Evolutionary conservation across 257 asterid species (phyloP).

Genomic region (Apocynum venetum): DNA sequence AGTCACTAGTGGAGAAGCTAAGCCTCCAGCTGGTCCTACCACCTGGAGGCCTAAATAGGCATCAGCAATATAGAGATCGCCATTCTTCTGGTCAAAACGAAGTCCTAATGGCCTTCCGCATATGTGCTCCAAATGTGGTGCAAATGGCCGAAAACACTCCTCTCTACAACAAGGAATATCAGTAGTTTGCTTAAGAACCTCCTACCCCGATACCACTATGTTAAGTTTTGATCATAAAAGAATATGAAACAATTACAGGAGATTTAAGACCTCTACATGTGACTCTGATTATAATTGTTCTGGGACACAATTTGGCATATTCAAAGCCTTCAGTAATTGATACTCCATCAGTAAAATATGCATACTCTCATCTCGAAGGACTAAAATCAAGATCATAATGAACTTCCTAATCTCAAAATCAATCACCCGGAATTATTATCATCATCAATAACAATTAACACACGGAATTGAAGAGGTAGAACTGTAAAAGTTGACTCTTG

Average conservation of each 20-base stretch:
- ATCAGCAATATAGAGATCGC: constrained; percentile 70
- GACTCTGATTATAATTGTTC: too few species aligned
- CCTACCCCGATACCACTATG: too few species aligned
- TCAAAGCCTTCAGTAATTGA: too few species aligned
- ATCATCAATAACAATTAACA: background rate
- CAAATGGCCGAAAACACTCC: constrained; percentile 45
- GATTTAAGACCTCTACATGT: background rate
- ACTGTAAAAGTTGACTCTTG: too few species aligned
- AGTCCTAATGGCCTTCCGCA: constrained; percentile 78
- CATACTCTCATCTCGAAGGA: too few species aligned
- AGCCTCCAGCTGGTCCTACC: constrained; percentile 65
- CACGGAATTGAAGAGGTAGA: too few species aligned
- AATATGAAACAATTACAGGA: constrained; percentile 3
- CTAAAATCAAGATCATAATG: background rate
- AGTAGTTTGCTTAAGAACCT: background rate
- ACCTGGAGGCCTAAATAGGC: constrained; percentile 68
- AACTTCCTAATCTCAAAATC: background rate
- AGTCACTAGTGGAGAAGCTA: constrained; percentile 43
- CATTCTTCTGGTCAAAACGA: constrained; percentile 44
- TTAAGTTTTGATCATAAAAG: background rate
- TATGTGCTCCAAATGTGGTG: constrained; percentile 58
- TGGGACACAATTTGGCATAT: too few species aligned
- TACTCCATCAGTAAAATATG: too few species aligned
- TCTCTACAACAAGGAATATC: constrained; percentile 32
- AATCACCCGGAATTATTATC: background rate